These are phyloP conservation scores for Didymella glomerata DNA, from an alignment of 2,329 filamentous ascomycete genomes.

Conservation along the genomic window DNA sequence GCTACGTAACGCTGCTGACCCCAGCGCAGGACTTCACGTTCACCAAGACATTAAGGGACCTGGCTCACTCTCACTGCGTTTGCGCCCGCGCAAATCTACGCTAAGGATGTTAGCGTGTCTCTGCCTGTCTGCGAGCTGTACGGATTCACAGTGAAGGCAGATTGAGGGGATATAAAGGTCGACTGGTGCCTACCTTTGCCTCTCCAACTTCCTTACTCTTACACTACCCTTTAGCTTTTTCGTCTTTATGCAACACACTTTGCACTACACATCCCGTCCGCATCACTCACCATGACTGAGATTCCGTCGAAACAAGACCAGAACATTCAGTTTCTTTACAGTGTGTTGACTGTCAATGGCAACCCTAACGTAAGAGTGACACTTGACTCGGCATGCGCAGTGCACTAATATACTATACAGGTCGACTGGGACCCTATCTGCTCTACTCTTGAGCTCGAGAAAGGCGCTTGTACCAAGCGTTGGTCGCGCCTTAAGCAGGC, in stretches of 20 bases:
- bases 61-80: constrained; percentile 2
- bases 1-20: not conserved
- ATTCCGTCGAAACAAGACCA: constrained; percentile 20
- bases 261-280: not conserved
- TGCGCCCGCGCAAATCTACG: not conserved
- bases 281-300: not conserved
- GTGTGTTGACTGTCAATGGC: constrained; percentile 39
- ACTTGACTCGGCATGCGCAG: not conserved
- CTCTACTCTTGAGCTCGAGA: constrained; percentile 36
- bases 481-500: constrained; percentile 46
- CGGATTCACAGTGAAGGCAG: constrained; percentile 22
- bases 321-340: constrained; percentile 44
- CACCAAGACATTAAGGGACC: not conserved
- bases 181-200: constrained; percentile 1
- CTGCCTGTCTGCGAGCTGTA: constrained; percentile 15
- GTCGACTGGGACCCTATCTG: constrained; percentile 44
- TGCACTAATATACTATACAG: constrained; percentile 26
- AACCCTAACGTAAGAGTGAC: constrained; percentile 28
- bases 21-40: not conserved
- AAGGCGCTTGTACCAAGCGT: constrained; percentile 40
- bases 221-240: not conserved
- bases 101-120: constrained; percentile 22
- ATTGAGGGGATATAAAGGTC: constrained; percentile 1
- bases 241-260: not conserved
- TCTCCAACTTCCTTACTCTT: not conserved